Evolutionary conservation across 2,329 filamentous ascomycete species (phyloP).

Genomic region (Fusarium nematophilum): DNA sequence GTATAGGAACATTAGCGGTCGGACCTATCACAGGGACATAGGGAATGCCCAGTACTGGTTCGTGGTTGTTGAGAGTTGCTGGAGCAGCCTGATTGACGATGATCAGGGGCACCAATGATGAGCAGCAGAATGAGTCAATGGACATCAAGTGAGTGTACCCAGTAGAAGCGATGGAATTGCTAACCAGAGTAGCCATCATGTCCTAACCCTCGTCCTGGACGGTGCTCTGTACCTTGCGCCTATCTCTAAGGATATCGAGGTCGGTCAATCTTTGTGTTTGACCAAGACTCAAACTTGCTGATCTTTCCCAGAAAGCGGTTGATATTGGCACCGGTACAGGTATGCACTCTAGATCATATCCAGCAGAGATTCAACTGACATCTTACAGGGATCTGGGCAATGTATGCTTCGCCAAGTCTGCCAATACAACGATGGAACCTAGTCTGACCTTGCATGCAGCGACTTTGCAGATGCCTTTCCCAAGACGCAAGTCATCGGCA

Average conservation of each 20-base stretch:
- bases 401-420: not conserved
- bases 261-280: accelerated
- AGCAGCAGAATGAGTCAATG: slow-evolving; percentile 35
- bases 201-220: slow-evolving; percentile 24
- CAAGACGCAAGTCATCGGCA: slow-evolving; percentile 19
- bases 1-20: slow-evolving; percentile 29
- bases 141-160: slow-evolving; percentile 19
- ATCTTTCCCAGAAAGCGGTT: slow-evolving; percentile 20
- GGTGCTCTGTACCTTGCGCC: slow-evolving; percentile 20
- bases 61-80: accelerated
- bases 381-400: slow-evolving; percentile 27
- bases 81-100: not conserved
- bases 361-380: not conserved
- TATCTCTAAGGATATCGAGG: slow-evolving; percentile 16
- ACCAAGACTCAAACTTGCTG: accelerated
- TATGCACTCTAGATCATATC: not conserved
- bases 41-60: slow-evolving; percentile 33
- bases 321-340: slow-evolving; percentile 34
- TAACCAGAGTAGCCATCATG: slow-evolving; percentile 24
- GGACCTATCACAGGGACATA: slow-evolving; percentile 28
- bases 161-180: accelerated
- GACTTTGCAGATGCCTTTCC: slow-evolving; percentile 29
- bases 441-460: not conserved
- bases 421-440: accelerated
- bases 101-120: slow-evolving; percentile 27